Evolutionary conservation across 1,139 yeast species (phyloP).

Genomic region (Yamadazyma epiphylla): DNA sequence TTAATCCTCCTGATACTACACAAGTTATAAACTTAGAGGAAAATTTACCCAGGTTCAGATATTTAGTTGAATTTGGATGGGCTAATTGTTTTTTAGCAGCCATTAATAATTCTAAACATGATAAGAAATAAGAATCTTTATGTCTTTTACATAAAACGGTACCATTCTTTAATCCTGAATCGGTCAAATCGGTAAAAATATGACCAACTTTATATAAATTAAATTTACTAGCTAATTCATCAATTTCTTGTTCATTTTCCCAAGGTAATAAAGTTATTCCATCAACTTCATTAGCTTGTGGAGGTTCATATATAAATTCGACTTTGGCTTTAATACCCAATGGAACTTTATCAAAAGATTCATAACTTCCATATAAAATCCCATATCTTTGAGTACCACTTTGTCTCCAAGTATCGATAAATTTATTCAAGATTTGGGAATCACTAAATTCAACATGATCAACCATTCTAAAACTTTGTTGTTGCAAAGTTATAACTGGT

Average conservation of each 20-base stretch:
- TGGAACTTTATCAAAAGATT: conserved; percentile 76
- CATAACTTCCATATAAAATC: conserved; percentile 77
- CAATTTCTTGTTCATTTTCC: conserved; percentile 55
- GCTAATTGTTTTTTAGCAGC: conserved; percentile 74
- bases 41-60: conserved; percentile 62
- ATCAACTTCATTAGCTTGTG: conserved; percentile 82
- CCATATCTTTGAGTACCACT: conserved; percentile 89
- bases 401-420: conserved; percentile 88
- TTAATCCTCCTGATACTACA: conserved; percentile 79
- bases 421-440: conserved; percentile 67
- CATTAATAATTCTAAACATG: conserved; percentile 82
- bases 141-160: conserved; percentile 91
- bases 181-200: conserved; percentile 85
- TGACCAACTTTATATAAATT: conserved; percentile 78
- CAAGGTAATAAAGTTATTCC: conserved; percentile 69
- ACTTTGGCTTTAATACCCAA: conserved; percentile 92
- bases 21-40: conserved; percentile 94
- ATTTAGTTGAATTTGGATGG: conserved; percentile 64
- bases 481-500: conserved; percentile 86
- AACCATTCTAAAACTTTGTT: conserved; percentile 90
- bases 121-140: conserved; percentile 81
- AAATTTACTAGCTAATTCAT: conserved; percentile 53
- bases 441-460: conserved; percentile 93
- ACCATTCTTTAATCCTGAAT: conserved; percentile 83
- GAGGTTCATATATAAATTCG: conserved; percentile 90